Evolutionary conservation across 108 stramenopile species (phyloP), one percentile per base, ranked within the genome.

Genomic region (Fragilaria crotonensis): DNA sequence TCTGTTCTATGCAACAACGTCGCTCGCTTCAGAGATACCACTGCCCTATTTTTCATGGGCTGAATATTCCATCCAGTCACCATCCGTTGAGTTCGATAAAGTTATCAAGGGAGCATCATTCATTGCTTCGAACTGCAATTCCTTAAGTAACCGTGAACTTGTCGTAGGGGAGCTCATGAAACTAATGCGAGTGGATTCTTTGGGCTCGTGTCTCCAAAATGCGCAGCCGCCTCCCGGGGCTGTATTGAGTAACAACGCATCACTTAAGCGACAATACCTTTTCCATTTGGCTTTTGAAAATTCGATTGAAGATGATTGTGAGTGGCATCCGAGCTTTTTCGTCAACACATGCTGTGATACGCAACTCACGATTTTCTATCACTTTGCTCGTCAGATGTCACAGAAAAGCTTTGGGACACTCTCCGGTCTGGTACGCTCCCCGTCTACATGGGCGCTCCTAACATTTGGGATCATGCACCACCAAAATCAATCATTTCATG

Each of bases 351-450:
- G 11, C 36, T 41, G 14, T 41, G 36, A 7, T 14, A 11, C 14
- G 7, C 14, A 7, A 11, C 36, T 11, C 14, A 14, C 7, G 14
- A 41, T 7, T 41, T 41, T 7, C 14, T 41, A 41, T 41, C 14
- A 14, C 36, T 7, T 41, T 41, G 11, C 36, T 41, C 14, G 36
- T 7, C 14, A 41, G 36, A 89, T 67, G 72, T 89, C 31, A 85
- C 87, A 4, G 87, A 89, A 46, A 89, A 89, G 52, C 52, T 89
- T 4, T 89, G 83, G 83, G 75, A 73, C 9, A 46, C 87, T 5
- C 56, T 85, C 1, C 54, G 45, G 25, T 25, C 78, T 32, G 87
- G 87, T 4, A 72, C 79, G 1, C 25, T 89, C 23, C 87, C 87
- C 1, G 75, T 89, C 0, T 85, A 85, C 44, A 67, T 70, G 27